These are phyloP conservation scores for Barnettozyma pratensis DNA, from an alignment of 805 yeast species.

Conservation along the genomic window DNA sequence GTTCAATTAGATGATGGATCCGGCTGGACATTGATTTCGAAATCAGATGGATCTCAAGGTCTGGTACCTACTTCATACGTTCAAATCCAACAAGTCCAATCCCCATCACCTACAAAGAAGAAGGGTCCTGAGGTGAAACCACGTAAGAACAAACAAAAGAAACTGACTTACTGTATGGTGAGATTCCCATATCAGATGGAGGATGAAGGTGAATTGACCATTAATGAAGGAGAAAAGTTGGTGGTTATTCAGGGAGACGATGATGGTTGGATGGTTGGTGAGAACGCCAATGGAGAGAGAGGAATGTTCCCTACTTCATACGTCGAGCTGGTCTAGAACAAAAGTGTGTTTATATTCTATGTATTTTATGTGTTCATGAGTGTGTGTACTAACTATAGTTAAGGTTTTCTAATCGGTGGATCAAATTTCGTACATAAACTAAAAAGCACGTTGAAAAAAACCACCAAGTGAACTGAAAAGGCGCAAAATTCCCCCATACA, in stretches of 20 bases:
- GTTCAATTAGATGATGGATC: conserved; percentile 69
- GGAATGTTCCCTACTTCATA: conserved; percentile 83
- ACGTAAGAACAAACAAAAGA: conserved; percentile 13
- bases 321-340: conserved; percentile 17
- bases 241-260: conserved; percentile 64
- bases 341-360: too few species aligned
- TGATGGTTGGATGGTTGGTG: conserved; percentile 97
- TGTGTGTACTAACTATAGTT: too few species aligned
- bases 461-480: too few species aligned
- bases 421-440: too few species aligned
- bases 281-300: conserved; percentile 47
- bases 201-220: conserved; percentile 74
- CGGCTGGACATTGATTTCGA: conserved; percentile 81
- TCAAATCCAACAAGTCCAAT: conserved; percentile 32
- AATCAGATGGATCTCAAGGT: conserved; percentile 49
- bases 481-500: too few species aligned
- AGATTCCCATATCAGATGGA: conserved; percentile 26
- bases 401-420: too few species aligned
- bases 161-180: conserved; percentile 16
- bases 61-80: conserved; percentile 83
- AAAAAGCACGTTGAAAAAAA: too few species aligned
- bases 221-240: conserved; percentile 69
- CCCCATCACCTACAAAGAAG: conserved; percentile 8
- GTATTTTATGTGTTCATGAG: too few species aligned
- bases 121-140: conserved; percentile 22